Evolutionary conservation across 257 asterid species (phyloP).

Genomic region (Galeopsis tetrahit): DNA sequence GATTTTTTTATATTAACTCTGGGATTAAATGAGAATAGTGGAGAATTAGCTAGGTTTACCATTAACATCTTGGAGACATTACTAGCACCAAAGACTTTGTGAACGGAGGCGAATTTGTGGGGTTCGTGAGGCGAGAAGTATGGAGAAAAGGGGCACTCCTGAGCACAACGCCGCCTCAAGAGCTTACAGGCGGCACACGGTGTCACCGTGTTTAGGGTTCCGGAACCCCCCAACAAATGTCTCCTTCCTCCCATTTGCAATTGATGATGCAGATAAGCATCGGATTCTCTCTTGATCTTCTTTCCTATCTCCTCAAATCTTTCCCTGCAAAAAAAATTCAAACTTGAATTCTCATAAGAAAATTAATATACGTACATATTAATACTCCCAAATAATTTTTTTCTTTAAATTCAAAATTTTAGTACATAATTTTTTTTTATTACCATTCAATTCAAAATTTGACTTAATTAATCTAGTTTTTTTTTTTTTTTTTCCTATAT

Average conservation of each 20-base stretch:
- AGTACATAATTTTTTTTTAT: not conserved
- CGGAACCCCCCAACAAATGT: slow-evolving; percentile 43
- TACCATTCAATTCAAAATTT: not conserved
- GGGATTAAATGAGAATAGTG: not conserved
- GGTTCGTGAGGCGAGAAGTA: slow-evolving; percentile 89
- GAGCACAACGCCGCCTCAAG: slow-evolving; percentile 80
- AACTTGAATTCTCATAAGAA: not conserved
- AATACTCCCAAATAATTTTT: too few relatives aligned
- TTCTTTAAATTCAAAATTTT: too few relatives aligned
- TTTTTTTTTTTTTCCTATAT: not conserved
- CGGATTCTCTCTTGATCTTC: slow-evolving; percentile 78
- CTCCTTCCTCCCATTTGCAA: slow-evolving; percentile 52
- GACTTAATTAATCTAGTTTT: not conserved
- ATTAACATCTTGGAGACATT: slow-evolving; percentile 92
- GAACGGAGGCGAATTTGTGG: slow-evolving; percentile 85
- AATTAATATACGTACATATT: not conserved
- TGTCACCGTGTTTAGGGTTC: slow-evolving; percentile 63
- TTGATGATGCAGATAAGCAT: slow-evolving; percentile 35
- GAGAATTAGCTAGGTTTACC: slow-evolving; percentile 44
- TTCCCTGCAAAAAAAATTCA: slow-evolving; percentile 58
- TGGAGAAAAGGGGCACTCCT: slow-evolving; percentile 91
- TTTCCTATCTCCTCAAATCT: slow-evolving; percentile 78
- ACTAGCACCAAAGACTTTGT: slow-evolving; percentile 91
- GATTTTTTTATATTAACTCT: not conserved
- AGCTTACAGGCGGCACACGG: slow-evolving; percentile 97